Evolutionary conservation across 257 asterid genomes (phyloP).

Genomic region (Lycium barbarum): DNA sequence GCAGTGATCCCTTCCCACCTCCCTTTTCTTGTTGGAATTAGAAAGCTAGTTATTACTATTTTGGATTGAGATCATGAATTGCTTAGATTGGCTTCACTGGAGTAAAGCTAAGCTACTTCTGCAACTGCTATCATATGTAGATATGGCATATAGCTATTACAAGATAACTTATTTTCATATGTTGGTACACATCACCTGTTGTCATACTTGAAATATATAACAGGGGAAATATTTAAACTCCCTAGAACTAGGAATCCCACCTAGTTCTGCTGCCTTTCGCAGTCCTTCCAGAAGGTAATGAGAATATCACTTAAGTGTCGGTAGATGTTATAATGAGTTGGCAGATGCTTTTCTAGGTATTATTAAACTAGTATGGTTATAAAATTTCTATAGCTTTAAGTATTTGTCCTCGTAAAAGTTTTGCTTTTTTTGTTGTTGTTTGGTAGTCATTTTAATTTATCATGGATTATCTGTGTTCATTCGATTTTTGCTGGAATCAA

Average conservation of each 20-base stretch:
- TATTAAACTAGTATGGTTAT: too few species aligned
- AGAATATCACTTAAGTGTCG: too few species aligned
- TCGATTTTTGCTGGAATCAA: too few species aligned
- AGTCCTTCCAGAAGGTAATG: neutral
- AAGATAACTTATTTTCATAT: neutral
- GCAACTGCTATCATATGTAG: neutral
- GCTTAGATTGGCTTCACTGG: neutral
- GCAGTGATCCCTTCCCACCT: neutral
- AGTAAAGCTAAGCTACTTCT: neutral
- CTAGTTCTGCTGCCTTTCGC: constrained; percentile 14
- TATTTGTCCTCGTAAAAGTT: too few species aligned
- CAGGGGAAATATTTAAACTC: constrained; percentile 16
- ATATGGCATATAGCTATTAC: constrained; percentile 4
- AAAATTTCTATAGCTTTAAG: too few species aligned
- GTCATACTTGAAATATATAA: neutral
- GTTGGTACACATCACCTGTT: neutral
- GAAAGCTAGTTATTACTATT: neutral
- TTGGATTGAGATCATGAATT: constrained; percentile 13
- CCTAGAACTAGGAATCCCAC: neutral
- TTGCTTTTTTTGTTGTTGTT: neutral
- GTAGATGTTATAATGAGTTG: too few species aligned
- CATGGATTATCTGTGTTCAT: too few species aligned
- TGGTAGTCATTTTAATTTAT: too few species aligned
- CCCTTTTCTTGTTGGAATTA: neutral
- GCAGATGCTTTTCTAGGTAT: too few species aligned